A percentile compares a stretch with the other conserved stretches of the same genome.
phyloP scores from a whole-genome alignment of 495 filamentous ascomycete species.

The Penicillium herquei region DNA sequence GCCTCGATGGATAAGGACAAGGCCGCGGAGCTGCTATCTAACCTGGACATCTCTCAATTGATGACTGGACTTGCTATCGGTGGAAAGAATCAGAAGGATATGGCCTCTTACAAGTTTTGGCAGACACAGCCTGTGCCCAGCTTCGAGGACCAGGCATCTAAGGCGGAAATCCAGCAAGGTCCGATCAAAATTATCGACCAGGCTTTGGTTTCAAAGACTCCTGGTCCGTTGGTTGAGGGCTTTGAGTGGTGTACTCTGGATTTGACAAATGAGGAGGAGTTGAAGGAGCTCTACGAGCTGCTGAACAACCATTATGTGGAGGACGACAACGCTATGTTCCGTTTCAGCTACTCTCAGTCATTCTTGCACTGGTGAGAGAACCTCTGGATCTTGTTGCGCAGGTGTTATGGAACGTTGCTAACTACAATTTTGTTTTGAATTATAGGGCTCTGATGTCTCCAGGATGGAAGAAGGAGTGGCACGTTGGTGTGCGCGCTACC shows the following conservation, averaged over 20 bases:
- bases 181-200: constrained; percentile 70
- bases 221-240: constrained; percentile 60
- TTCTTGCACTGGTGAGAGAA: constrained; percentile 79
- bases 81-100: constrained; percentile 90
- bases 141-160: constrained; percentile 57
- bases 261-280: constrained; percentile 72
- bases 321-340: constrained; percentile 93
- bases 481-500: constrained; percentile 82
- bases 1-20: constrained; percentile 43
- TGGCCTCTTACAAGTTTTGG: constrained; percentile 98
- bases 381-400: not conserved
- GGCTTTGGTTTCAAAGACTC: constrained; percentile 71
- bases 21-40: constrained; percentile 62
- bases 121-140: constrained; percentile 90
- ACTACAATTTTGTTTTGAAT: constrained; percentile 21
- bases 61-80: constrained; percentile 73
- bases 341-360: constrained; percentile 87
- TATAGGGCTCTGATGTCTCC: constrained; percentile 85
- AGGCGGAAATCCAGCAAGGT: constrained; percentile 49
- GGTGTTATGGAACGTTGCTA: not conserved
- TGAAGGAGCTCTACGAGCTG: constrained; percentile 84
- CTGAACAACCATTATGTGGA: constrained; percentile 93
- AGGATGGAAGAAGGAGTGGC: constrained; percentile 95
- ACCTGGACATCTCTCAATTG: constrained; percentile 72
- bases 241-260: constrained; percentile 97